A percentile compares a stretch with the other conserved stretches of the same genome.
Conservation (phyloP, 768 basidiomycete genomes). For the Postia placenta region DNA sequence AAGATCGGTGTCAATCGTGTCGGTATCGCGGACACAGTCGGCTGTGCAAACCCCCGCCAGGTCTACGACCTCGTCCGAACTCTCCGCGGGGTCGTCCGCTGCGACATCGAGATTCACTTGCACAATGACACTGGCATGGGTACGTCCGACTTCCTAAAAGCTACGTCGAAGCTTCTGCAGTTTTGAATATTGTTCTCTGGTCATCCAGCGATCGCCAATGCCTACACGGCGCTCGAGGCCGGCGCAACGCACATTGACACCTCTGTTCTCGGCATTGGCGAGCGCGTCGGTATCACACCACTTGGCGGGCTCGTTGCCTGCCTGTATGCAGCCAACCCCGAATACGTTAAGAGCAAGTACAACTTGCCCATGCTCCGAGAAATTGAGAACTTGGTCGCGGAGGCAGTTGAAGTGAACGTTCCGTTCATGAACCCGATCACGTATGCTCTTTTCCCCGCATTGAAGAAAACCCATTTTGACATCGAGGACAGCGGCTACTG, state of each 20-base stretch:
- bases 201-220: conserved; percentile 85
- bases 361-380: conserved; percentile 96
- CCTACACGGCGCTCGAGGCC: conserved; percentile 96
- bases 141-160: too few species aligned
- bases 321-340: conserved; percentile 94
- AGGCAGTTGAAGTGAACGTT: conserved; percentile 96
- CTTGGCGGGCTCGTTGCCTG: conserved; percentile 96
- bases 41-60: conserved; percentile 97
- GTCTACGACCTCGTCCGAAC: conserved; percentile 98
- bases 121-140: conserved; percentile 99
- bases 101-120: conserved; percentile 97
- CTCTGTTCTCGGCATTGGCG: conserved; percentile 95
- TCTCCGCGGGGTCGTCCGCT: conserved; percentile 89
- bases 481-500: conserved; percentile 96
- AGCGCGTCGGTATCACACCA: conserved; percentile 98
- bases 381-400: conserved; percentile 97
- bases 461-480: neutral
- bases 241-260: conserved; percentile 99
- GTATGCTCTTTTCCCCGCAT: conserved; percentile 35
- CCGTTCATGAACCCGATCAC: conserved; percentile 97
- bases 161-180: too few species aligned
- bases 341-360: conserved; percentile 99
- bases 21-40: conserved; percentile 98
- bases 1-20: conserved; percentile 99
- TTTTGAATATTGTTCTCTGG: too few species aligned